Evolutionary conservation across 139 green algal species (phyloP), one percentile per base, ranked within the genome.

Genomic region (Eudorina sp.): DNA sequence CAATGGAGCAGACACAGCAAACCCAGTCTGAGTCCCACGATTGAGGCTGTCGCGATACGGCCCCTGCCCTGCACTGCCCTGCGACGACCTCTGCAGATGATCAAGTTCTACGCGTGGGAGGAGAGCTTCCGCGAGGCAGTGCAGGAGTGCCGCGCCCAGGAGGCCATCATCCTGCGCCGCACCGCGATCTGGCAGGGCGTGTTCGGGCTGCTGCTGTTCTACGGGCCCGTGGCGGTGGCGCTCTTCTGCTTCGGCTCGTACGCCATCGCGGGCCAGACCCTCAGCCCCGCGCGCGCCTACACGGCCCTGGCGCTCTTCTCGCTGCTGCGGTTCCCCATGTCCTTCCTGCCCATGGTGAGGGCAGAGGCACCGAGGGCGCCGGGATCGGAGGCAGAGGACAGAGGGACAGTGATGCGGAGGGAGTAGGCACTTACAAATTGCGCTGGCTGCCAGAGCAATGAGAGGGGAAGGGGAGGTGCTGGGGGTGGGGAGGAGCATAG

Each of bases 21-120:
- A n/a, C n/a, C n/a, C n/a, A n/a, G n/a, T n/a, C n/a, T n/a, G n/a
- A n/a, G n/a, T n/a, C n/a, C n/a, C n/a, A n/a, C n/a, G n/a, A n/a
- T n/a, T n/a, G n/a, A n/a, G n/a, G n/a, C n/a, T n/a, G n/a, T n/a
- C n/a, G n/a, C n/a, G n/a, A n/a, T n/a, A n/a, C n/a, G n/a, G n/a
- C n/a, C n/a, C n/a, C n/a, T n/a, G n/a, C n/a, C n/a, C n/a, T n/a
- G n/a, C n/a, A n/a, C n/a, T n/a, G n/a, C n/a, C n/a, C n/a, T n/a
- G n/a, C n/a, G n/a, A n/a, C n/a, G n/a, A 74, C n/a, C 8, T 23
- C 74, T 16, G 3, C 90, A 92, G 70, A 93, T 97, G 81, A 96
- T 98, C 89, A 98, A 98, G 90, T 95, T 98, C 69, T 98, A 98
- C 74, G 95, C 95, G 11, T 98, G 96, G 96, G 96, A 98, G 84